These are phyloP conservation scores for Hordeum vulgare DNA, from an alignment of 176 grass and related monocot genomes.

Conservation along the genomic window DNA sequence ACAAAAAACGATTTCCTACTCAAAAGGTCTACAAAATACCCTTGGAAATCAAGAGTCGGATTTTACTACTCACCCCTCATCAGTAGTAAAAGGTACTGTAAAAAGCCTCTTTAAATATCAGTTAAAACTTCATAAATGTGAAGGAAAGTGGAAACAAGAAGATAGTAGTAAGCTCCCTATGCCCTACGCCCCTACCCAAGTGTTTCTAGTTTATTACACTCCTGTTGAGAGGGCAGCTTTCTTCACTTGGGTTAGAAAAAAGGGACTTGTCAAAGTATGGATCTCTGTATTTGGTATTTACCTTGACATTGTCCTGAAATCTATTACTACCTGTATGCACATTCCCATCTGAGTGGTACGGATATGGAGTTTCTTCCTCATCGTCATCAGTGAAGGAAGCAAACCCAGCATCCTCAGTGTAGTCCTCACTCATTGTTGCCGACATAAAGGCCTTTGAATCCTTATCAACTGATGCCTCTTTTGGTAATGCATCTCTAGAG, in stretches of 20 bases:
- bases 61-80: background rate
- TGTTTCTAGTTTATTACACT: background rate
- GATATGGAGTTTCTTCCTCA: slow-evolving; percentile 36
- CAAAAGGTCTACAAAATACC: background rate
- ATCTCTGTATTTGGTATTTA: slow-evolving; percentile 16
- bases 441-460: slow-evolving; percentile 62
- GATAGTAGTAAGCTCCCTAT: background rate
- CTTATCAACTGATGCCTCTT: slow-evolving; percentile 53
- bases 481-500: slow-evolving; percentile 42
- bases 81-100: background rate
- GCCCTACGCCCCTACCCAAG: background rate
- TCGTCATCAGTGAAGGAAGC: slow-evolving; percentile 90
- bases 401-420: slow-evolving; percentile 78
- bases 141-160: background rate
- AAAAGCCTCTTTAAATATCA: background rate
- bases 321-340: slow-evolving; percentile 20
- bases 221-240: background rate
- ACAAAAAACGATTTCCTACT: background rate
- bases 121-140: background rate
- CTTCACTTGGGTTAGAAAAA: background rate
- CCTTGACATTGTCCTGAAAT: slow-evolving; percentile 44
- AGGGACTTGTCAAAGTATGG: background rate
- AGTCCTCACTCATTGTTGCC: slow-evolving; percentile 52
- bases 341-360: slow-evolving; percentile 30
- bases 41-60: background rate